Evolutionary conservation across 2,329 filamentous ascomycete species (phyloP).

Genomic region (Pestalotiopsis sp.): DNA sequence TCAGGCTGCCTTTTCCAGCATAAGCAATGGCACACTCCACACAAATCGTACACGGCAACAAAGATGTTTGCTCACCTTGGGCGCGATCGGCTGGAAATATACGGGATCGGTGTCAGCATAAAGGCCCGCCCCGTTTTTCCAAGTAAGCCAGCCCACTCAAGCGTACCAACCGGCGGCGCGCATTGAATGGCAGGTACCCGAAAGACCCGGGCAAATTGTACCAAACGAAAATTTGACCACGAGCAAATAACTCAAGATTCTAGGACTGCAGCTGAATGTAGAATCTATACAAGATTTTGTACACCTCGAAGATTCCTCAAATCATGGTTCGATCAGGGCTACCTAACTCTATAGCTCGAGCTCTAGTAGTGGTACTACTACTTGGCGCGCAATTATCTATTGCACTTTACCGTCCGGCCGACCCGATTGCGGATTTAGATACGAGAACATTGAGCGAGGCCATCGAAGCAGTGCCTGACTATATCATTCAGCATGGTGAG

Average conservation of each 20-base stretch:
- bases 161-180: neutral
- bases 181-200: neutral
- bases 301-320: neutral
- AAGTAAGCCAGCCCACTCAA: neutral
- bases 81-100: neutral
- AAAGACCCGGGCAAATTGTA: neutral
- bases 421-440: neutral
- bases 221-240: neutral
- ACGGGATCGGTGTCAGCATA: neutral
- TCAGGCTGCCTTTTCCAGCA: too few species aligned
- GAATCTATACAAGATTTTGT: neutral
- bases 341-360: neutral
- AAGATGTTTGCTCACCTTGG: neutral
- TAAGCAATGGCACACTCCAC: neutral
- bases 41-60: neutral
- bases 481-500: constrained; percentile 1
- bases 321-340: neutral
- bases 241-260: neutral
- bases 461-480: neutral
- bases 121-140: neutral
- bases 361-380: neutral
- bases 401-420: neutral
- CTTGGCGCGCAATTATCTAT: neutral
- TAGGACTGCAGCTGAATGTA: neutral
- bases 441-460: neutral